Evolutionary conservation across 176 grass and related monocot species (phyloP), one percentile per base, ranked within the genome.

Genomic region (Cymbopogon citratus): DNA sequence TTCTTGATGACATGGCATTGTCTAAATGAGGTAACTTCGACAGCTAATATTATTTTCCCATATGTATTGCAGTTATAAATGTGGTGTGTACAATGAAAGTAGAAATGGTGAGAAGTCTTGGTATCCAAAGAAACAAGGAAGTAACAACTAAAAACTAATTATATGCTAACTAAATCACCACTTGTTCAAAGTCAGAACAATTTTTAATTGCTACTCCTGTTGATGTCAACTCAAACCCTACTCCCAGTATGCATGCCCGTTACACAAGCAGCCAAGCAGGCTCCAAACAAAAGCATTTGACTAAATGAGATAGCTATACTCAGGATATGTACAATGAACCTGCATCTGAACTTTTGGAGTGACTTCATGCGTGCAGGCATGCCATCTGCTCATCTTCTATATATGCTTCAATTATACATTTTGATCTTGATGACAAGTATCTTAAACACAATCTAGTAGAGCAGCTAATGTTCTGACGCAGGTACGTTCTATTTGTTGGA

Each of bases 211-310:
- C 25, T 27, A 19, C 7, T 38, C 21, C 40, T 18, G 23, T 48
- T 45, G 28, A 87, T 76, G 78, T 69, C 39, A 87, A 63, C 51
- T 69, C 38, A 81, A 48, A 61, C 71, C 51, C 14, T 45, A 40
- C 79, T 48, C 64, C 73, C 73, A 77, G 51, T 54, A 54, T 16
- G 7, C 51, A 66, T n/a, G 16, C 59, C 39, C 78, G 21, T 45
- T 69, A 80, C 57, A 73, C 31, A 66, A 72, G 83, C 63, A 79
- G 36, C 54, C 31, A 66, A 72, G 83, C 63, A 79, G 36, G 56
- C 4, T 72, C 43, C n/a, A 65, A 76, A 54, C 29, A 73, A 80
- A 49, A 41, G n/a, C 41, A 70, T 80, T 63, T 73, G 59, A 57
- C 77, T 12, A 68, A 13, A 66, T 80, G 60, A 18, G 0, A 15